Evolutionary conservation across 2,329 filamentous ascomycete genomes (phyloP), one percentile per base, ranked within the genome.

Genomic region (Ceratocystis papillata): DNA sequence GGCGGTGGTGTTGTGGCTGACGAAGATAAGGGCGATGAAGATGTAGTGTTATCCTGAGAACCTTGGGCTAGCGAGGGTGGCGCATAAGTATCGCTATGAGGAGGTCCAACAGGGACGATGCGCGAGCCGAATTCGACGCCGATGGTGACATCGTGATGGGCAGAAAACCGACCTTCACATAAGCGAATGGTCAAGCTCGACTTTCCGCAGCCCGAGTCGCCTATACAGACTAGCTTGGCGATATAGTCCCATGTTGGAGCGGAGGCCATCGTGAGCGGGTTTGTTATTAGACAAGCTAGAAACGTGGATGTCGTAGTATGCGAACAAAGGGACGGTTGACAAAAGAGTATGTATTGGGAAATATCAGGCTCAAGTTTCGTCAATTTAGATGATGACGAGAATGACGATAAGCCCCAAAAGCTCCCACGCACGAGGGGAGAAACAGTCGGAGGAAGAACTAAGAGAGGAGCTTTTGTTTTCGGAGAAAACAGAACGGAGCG

Each of bases 171-270:
- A 72, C 92, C 92, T 81, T 96, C 93, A 79, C 93, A 96, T 69
- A 97, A 89, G 69, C 93, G 90, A 75, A 96, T 92, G 66, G 92
- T 96, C 71, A 96, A 84, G 77, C 90, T 85, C 69, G 90, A 96
- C 81, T 99, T 99, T 73, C 94, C 94, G 74, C 90, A 96, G 74
- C 92, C 94, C 59, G 89, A 94, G 79, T 97, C 94, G 76, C 94
- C 94, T 73, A 99, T 91, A 79, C 90, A 96, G 74, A 97, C 93
- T 72, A 99, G 89, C 78, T 99, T 99, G 76, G 93, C 92, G 75
- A 97, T 99, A 80, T 95, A 97, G 79, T 97, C 91, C 93, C 93
- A 97, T 76, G 90, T 87, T 73, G 86, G 83, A 69, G 78, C 75
- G 73, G 81, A 81, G 30, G 63, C 63, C 66, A 67, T 67, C 15